Evolutionary conservation across 441 rosid species (phyloP).

Genomic region (Metrosideros polymorpha): DNA sequence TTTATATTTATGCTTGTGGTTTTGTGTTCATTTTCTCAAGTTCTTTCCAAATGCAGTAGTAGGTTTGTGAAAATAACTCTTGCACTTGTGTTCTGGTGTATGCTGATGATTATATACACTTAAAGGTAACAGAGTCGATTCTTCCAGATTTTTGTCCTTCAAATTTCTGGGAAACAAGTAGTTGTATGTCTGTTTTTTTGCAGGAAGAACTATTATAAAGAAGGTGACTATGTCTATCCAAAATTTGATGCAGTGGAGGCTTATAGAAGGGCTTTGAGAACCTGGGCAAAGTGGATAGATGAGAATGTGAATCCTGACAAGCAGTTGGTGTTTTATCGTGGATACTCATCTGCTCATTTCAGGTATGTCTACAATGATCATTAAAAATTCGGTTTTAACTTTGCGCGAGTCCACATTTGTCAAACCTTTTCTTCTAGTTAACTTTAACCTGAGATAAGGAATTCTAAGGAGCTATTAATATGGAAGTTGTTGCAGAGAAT

Average conservation of each 20-base stretch:
- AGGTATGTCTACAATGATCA: constrained; percentile 28
- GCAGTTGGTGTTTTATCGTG: constrained; percentile 77
- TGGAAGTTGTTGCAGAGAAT: background rate
- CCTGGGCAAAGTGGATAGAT: constrained; percentile 88
- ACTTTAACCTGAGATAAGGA: background rate
- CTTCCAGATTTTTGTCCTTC: background rate
- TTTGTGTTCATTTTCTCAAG: background rate
- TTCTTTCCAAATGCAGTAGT: background rate
- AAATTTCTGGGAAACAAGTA: background rate
- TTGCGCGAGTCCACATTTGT: background rate
- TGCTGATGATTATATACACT: background rate
- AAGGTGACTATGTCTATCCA: constrained; percentile 79
- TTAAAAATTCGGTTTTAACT: background rate
- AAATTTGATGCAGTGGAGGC: constrained; percentile 80
- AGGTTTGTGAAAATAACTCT: background rate
- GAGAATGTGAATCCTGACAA: constrained; percentile 36
- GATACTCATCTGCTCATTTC: constrained; percentile 94
- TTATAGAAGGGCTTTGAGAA: constrained; percentile 62
- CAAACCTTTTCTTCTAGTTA: background rate
- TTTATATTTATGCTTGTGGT: background rate
- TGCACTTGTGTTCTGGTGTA: background rate
- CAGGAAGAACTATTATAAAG: constrained; percentile 91
- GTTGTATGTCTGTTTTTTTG: background rate
- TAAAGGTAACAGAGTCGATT: constrained; percentile 9
- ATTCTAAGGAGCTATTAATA: background rate